phyloP scores from a whole-genome alignment of 176 grass and related monocot species.

The Chloris gayana region DNA sequence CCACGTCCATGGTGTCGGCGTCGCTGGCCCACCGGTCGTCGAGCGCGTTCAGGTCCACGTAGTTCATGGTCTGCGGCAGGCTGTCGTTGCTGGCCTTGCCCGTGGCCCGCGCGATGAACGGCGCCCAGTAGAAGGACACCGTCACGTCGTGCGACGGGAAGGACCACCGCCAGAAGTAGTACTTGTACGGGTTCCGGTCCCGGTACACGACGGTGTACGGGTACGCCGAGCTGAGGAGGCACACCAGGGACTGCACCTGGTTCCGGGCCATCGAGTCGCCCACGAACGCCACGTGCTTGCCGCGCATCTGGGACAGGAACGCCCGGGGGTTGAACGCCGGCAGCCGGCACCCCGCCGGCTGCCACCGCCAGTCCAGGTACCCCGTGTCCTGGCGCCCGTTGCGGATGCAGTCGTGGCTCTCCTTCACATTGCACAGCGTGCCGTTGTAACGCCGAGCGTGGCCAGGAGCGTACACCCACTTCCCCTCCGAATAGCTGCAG shows the following conservation, averaged over 20 bases:
- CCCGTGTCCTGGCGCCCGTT: constrained; percentile 46
- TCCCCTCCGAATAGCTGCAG: constrained; percentile 48
- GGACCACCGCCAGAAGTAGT: constrained; percentile 43
- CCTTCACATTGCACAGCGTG: constrained; percentile 42
- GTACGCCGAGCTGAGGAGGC: constrained; percentile 36
- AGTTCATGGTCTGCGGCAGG: background rate
- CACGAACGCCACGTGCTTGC: constrained; percentile 47
- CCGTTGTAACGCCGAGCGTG: constrained; percentile 41
- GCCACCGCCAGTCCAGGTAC: constrained; percentile 61
- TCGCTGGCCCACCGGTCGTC: constrained; percentile 40
- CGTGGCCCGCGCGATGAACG: constrained; percentile 37
- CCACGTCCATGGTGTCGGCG: constrained; percentile 49
- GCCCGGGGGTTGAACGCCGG: constrained; percentile 33
- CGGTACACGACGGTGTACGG: constrained; percentile 25
- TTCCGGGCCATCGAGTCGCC: constrained; percentile 60
- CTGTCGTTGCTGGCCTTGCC: constrained; percentile 25
- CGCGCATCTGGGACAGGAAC: constrained; percentile 28
- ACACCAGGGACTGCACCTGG: constrained; percentile 52
- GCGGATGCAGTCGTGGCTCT: constrained; percentile 56
- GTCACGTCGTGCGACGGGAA: constrained; percentile 43
- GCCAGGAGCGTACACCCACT: constrained; percentile 48
- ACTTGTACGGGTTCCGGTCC: background rate
- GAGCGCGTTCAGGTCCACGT: constrained; percentile 35
- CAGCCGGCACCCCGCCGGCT: constrained; percentile 30
- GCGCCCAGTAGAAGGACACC: constrained; percentile 55